Conservation (phyloP, 2,329 filamentous ascomycete species). For the Immersiporthe knoxdaviesiana region DNA sequence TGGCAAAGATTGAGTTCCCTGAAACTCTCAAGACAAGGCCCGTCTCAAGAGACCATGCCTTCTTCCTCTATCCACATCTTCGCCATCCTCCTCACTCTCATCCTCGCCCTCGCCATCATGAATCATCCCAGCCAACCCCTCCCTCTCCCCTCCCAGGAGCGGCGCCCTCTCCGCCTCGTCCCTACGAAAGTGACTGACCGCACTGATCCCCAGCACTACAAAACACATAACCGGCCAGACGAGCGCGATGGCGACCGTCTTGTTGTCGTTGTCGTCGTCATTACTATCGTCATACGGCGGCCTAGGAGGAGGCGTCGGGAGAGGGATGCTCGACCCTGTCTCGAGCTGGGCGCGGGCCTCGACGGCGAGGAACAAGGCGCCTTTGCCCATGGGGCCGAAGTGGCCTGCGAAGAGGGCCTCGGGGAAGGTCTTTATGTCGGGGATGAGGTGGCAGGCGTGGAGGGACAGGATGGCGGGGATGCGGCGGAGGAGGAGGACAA, state of each 20-base stretch:
- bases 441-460: conserved; percentile 28
- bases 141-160: conserved; percentile 17
- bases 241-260: conserved; percentile 19
- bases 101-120: conserved; percentile 11
- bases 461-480: conserved; percentile 32
- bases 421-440: conserved; percentile 25
- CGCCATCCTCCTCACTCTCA: neutral
- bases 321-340: conserved; percentile 20
- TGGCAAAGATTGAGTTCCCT: neutral
- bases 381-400: conserved; percentile 38
- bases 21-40: neutral
- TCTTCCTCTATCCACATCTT: neutral
- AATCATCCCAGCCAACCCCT: conserved; percentile 19
- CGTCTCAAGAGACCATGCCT: neutral
- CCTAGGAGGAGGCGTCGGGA: conserved; percentile 12
- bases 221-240: conserved; percentile 26
- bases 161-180: conserved; percentile 19
- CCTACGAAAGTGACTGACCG: conserved; percentile 17
- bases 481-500: conserved; percentile 32
- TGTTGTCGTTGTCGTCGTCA: neutral
- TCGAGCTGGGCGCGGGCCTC: conserved; percentile 25
- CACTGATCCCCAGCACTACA: conserved; percentile 23
- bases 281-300: conserved; percentile 19
- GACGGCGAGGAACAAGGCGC: conserved; percentile 35
- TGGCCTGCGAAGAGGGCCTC: conserved; percentile 37